phyloP scores from a whole-genome alignment of 805 yeast genomes.

The Teunomyces lycoperdinae region DNA sequence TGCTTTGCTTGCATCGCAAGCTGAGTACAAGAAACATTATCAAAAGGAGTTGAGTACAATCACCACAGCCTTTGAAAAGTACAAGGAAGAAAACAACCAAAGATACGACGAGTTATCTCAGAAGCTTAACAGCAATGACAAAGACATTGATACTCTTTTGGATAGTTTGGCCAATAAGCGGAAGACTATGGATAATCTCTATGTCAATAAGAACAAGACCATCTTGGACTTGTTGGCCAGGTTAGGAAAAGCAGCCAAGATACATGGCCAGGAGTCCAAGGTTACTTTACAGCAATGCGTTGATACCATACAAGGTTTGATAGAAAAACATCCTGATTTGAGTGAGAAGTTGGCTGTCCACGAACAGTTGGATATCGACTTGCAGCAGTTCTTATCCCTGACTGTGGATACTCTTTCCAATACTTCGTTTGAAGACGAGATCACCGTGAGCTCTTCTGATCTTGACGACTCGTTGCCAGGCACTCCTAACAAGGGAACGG shows the following conservation, averaged over 20 bases:
- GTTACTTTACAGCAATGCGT: slow-evolving; percentile 46
- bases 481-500: not conserved
- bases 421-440: slow-evolving; percentile 34
- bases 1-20: slow-evolving; percentile 49
- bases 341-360: slow-evolving; percentile 26
- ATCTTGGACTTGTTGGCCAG: slow-evolving; percentile 42
- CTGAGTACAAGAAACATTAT: slow-evolving; percentile 50
- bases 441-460: slow-evolving; percentile 20
- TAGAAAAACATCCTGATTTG: slow-evolving; percentile 37
- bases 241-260: slow-evolving; percentile 43
- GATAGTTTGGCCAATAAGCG: slow-evolving; percentile 48
- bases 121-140: slow-evolving; percentile 43
- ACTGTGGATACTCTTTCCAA: slow-evolving; percentile 30
- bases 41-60: slow-evolving; percentile 41
- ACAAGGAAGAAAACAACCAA: slow-evolving; percentile 33
- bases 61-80: slow-evolving; percentile 33
- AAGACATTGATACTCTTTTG: slow-evolving; percentile 47
- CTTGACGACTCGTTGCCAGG: slow-evolving; percentile 5
- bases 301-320: slow-evolving; percentile 38
- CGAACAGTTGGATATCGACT: slow-evolving; percentile 28
- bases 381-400: slow-evolving; percentile 33
- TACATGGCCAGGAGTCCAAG: slow-evolving; percentile 50
- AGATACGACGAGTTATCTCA: slow-evolving; percentile 34
- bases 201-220: slow-evolving; percentile 44
- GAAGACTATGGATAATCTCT: slow-evolving; percentile 47